Conservation (phyloP, 495 filamentous ascomycete species). For the Chaetomium tenue region DNA sequence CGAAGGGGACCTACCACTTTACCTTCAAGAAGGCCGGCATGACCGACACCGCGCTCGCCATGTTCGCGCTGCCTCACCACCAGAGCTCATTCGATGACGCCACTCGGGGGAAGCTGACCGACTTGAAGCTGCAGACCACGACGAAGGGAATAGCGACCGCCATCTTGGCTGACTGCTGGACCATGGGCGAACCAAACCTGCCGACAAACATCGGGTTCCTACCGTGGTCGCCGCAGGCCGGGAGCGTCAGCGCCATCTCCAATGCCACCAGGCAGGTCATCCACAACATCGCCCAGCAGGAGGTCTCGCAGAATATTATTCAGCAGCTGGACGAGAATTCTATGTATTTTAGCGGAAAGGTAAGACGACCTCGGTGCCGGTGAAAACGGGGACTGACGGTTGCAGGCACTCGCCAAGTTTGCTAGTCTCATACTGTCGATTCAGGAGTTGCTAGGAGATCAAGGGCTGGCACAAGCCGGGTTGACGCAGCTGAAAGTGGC, state of each 20-base stretch:
- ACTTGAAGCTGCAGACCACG: constrained; percentile 68
- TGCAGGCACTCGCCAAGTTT: constrained; percentile 78
- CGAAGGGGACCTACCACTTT: constrained; percentile 68
- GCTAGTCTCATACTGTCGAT: constrained; percentile 69
- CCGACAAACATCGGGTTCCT: constrained; percentile 71
- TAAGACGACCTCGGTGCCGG: constrained; percentile 20
- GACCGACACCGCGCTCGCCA: constrained; percentile 57
- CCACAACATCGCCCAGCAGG: constrained; percentile 55
- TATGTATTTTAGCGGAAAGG: constrained; percentile 96
- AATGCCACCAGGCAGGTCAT: constrained; percentile 54
- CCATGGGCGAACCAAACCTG: constrained; percentile 68
- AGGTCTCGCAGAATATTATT: constrained; percentile 70
- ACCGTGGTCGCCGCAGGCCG: constrained; percentile 64
- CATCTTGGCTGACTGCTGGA: constrained; percentile 74
- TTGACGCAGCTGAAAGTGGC: constrained; percentile 67
- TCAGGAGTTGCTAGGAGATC: constrained; percentile 62
- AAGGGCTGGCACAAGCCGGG: constrained; percentile 57
- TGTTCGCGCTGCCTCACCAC: constrained; percentile 92
- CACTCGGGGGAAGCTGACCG: constrained; percentile 56
- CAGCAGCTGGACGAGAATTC: constrained; percentile 73
- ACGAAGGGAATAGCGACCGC: constrained; percentile 81
- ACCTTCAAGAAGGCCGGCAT: constrained; percentile 67
- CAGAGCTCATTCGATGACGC: constrained; percentile 63
- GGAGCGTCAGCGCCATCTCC: constrained; percentile 54
- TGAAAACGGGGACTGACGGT: constrained; percentile 26